A percentile compares a stretch with the other conserved stretches of the same genome.
Conservation (phyloP, 1,139 yeast species). For the Torulaspora globosa region DNA sequence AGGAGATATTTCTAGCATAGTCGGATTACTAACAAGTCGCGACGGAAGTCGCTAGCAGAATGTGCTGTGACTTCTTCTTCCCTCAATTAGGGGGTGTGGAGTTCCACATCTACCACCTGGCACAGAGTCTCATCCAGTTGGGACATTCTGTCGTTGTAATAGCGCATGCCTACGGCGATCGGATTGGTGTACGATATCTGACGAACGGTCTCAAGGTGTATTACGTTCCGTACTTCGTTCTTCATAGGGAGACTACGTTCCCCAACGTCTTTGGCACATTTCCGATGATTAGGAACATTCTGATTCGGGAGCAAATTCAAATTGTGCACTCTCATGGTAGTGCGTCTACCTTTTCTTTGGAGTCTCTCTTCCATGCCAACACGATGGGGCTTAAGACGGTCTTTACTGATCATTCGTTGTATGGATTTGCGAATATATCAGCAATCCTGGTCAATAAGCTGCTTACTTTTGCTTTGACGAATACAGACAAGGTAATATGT, state of each 20-base stretch:
- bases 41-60: conserved; percentile 40
- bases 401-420: conserved; percentile 91
- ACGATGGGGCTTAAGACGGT: conserved; percentile 92
- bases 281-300: conserved; percentile 78
- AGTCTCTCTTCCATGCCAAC: conserved; percentile 82
- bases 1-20: neutral
- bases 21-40: neutral
- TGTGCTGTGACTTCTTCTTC: conserved; percentile 96
- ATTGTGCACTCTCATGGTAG: conserved; percentile 96
- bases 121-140: conserved; percentile 68
- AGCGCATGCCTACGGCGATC: conserved; percentile 80
- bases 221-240: conserved; percentile 76
- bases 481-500: conserved; percentile 88
- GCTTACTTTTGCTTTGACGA: conserved; percentile 76
- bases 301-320: conserved; percentile 78
- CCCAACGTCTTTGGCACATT: conserved; percentile 89
- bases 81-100: conserved; percentile 99
- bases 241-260: conserved; percentile 77
- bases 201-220: conserved; percentile 92
- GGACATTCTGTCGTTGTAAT: conserved; percentile 92
- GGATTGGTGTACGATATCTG: conserved; percentile 75
- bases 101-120: conserved; percentile 82
- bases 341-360: conserved; percentile 79
- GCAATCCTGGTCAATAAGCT: conserved; percentile 84
- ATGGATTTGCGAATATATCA: conserved; percentile 86